Evolutionary conservation across 768 basidiomycete species (phyloP), one percentile per base, ranked within the genome.

Genomic region (Dacryopinax spathularia): DNA sequence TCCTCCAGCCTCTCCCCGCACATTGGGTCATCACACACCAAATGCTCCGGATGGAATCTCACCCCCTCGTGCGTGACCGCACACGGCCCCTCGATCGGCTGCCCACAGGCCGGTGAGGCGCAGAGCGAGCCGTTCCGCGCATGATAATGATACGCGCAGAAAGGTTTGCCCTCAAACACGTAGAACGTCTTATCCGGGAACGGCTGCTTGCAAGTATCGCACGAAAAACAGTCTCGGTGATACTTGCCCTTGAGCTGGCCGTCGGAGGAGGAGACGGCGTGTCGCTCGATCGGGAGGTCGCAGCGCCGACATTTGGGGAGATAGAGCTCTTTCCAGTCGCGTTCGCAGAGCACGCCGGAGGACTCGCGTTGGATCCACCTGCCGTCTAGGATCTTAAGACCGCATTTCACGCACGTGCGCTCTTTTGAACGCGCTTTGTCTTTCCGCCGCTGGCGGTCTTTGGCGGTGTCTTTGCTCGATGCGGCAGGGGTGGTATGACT

Each of bases 171-270:
- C 70, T 88, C 89, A 67, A 85, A 84, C 48, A 96, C 91, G 72
- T 95, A 96, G 74, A 97, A 96, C 12, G 84, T 82, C 72, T 87
- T 88, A 74, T 91, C 91, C 2, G 89, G 90, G 78, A 96, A 96
- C 2, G 91, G 86, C 84, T 85, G 82, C 87, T 89, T 83, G 75
- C 93, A 96, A 1, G 77, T 82, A 65, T 84, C 79, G 75, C 93
- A 97, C 68, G 86, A 90, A 72, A 97, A 97, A 75, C 93, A 97
- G 36, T 85, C 84, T 64, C 84, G 82, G 71, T 95, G 93, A 73
- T 94, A 95, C 73, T 97, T 97, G 65, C 93, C 93, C 74, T 94
- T 94, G 56, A 97, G 79, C 73, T 95, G 93, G 1, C 93, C 93
- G 70, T 97, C 93, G 13, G 87, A 83, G 4, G 88, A 89, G 22